Evolutionary conservation across 306 rosid species (phyloP), one percentile per base, ranked within the genome.

Genomic region (Pyrus betulifolia): DNA sequence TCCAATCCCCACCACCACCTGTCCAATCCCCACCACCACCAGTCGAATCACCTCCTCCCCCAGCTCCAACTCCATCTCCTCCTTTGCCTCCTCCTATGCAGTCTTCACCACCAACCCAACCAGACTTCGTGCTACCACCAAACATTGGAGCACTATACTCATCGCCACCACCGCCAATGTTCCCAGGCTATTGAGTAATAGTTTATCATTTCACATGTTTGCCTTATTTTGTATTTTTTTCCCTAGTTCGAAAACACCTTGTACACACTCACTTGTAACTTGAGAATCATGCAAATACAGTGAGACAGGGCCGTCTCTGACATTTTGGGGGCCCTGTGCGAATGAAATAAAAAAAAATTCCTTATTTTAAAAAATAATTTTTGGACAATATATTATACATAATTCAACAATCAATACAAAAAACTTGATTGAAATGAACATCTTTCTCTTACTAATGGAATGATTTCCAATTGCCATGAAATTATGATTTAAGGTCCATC

Each of bases 101-200:
- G 27, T 66, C 70, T 33, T 17, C 51, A 19, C 70, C 70, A 9
- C 70, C 69, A 64, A 64, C 51, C 28, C 49, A 33, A 18, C 49
- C 46, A 10, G 70, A 88, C 12, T 31, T 88, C 12, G 3, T 63
- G 60, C 69, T 90, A 6, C 92, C 95, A 28, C 92, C 89, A 72
- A 5, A 2, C 77, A 55, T 85, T 2, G 92, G 95, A 27, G 15
- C 87, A 14, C 62, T 76, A 7, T 90, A 90, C 74, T 61, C 44
- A 0, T 91, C 96, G 11, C 93, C 96, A 17, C 96, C 96, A n/a
- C 93, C 96, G 0, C 91, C 96, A 17, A 38, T 79, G 42, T 75
- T 88, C 80, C 62, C 17, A 18, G 93, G 93, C 61, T 89, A 87
- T 75, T 91, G 80, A 86, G 33, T 42, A 54, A 7, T 35, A 62